Conservation (phyloP, 139 green algal genomes). For the Tetraselmis striata region DNA sequence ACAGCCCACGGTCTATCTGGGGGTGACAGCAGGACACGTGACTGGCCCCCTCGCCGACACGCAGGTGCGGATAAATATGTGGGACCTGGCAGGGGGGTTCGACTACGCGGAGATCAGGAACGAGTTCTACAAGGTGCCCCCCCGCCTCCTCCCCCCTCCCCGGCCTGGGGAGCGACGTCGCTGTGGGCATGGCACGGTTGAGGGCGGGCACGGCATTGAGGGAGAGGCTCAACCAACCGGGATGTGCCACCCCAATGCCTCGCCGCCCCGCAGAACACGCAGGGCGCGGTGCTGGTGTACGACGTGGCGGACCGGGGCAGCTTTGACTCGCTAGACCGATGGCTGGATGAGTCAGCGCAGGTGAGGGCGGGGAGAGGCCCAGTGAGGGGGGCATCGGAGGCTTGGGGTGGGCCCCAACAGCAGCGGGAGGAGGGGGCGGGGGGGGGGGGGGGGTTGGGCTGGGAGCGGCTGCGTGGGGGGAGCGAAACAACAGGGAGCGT, state of each 20-base stretch:
- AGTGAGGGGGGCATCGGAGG: not conserved
- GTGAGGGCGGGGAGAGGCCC: conserved; percentile 19
- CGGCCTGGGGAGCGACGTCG: too few species aligned
- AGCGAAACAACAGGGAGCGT: too few species aligned
- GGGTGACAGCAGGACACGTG: too few species aligned
- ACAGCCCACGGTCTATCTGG: too few species aligned
- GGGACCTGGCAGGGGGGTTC: conserved; percentile 46
- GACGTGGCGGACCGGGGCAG: conserved; percentile 22
- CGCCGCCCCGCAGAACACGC: conserved; percentile 19
- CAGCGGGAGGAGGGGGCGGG: conserved; percentile 25
- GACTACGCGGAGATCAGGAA: conserved; percentile 53
- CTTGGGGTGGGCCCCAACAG: not conserved
- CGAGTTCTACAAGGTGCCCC: conserved; percentile 70
- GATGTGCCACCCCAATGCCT: too few species aligned
- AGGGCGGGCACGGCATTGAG: too few species aligned
- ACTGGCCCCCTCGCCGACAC: too few species aligned
- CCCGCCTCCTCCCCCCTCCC: too few species aligned
- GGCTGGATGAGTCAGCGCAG: conserved; percentile 39
- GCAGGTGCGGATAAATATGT: conserved; percentile 57
- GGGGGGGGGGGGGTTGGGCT: too few species aligned
- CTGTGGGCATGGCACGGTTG: too few species aligned
- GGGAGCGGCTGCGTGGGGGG: too few species aligned
- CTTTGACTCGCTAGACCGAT: conserved; percentile 44
- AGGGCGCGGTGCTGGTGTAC: conserved; percentile 28
- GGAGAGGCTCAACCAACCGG: too few species aligned